Base-by-base conservation (phyloP, 208 protist genomes). In the Crithidia acanthocephali region DNA sequence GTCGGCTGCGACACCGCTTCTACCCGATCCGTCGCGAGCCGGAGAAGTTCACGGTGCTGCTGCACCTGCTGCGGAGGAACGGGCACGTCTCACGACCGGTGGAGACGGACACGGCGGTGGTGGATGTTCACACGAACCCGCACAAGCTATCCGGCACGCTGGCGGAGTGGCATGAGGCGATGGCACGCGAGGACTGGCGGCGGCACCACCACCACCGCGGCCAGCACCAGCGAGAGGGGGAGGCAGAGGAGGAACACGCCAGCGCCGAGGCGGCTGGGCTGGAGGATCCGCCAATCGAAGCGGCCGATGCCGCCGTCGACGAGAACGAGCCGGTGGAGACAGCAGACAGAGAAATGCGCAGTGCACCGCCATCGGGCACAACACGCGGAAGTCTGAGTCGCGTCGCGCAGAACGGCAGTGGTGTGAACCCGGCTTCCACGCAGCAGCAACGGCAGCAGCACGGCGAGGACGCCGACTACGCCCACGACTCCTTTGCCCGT, bases 1-100 rank as follows among this genome's bases (percentile, higher is more conserved):
- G 57, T 3, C 85, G 79, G 27, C 74, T 92, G 48, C 81, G 68
- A 9, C 91, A 95, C 68, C 82, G 83, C 64, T 95, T 95, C 61
- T 76, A 86, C 61, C 68, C 86, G 0, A 59, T 95, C 27, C 68
- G 61, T 18, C 73, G 76, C 16, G 79, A 85, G 64, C 68, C 74
- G 51, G 85, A 95, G 62, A 93, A 95, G 80, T 81, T 90, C 59
- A 78, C 81, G 22, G 51, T 86, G 16, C 74, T 95, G 61, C 52
- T 81, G 35, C 78, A 92, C 59, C 53, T 95, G 13, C 75, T 95
- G 25, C 76, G 80, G 16, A 89, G 88, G 61, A 87, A 92, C 37
- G 79, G 83, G 0, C 84, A 92, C 70, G 66, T 75, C 27, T 80
- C 86, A 32, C 37, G 64, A 30, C 52, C 65, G 4, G 79, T 86